Evolutionary conservation across 1,139 yeast genomes (phyloP).

Genomic region (Scheffersomyces quercinus): DNA sequence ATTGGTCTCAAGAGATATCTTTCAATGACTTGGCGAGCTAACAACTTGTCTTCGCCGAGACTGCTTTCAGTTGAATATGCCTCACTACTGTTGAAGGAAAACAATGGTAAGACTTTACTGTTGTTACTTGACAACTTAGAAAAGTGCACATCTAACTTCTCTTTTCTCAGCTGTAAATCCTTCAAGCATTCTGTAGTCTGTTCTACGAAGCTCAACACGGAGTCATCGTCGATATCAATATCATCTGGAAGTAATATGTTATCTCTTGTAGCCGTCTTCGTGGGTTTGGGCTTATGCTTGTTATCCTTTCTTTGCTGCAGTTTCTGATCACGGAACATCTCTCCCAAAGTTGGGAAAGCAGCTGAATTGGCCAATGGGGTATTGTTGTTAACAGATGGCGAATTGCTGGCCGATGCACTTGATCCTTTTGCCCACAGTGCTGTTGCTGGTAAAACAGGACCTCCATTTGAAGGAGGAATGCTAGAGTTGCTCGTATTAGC

Average conservation of each 20-base stretch:
- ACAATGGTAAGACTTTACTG: slow-evolving; percentile 35
- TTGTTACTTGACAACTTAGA: slow-evolving; percentile 19
- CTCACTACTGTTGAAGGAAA: slow-evolving; percentile 32
- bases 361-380: slow-evolving; percentile 51
- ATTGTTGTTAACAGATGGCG: slow-evolving; percentile 38
- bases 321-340: slow-evolving; percentile 51
- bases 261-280: slow-evolving; percentile 25
- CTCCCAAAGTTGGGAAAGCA: slow-evolving; percentile 75
- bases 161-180: slow-evolving; percentile 31
- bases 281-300: slow-evolving; percentile 28
- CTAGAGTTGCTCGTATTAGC: slow-evolving; percentile 8
- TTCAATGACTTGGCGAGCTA: slow-evolving; percentile 46
- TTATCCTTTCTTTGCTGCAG: slow-evolving; percentile 31
- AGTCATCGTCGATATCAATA: slow-evolving; percentile 41
- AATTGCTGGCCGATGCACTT: slow-evolving; percentile 26
- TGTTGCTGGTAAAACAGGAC: slow-evolving; percentile 53
- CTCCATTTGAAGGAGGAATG: slow-evolving; percentile 11
- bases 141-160: slow-evolving; percentile 36
- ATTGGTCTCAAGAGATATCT: slow-evolving; percentile 43
- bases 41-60: slow-evolving; percentile 38
- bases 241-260: slow-evolving; percentile 36
- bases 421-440: slow-evolving; percentile 57
- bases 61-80: slow-evolving; percentile 21
- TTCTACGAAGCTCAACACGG: slow-evolving; percentile 38
- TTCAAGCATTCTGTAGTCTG: slow-evolving; percentile 37